Percentiles rank a stretch among this genome's conserved stretches.
phyloP scores from a whole-genome alignment of 495 filamentous ascomycete genomes.

The Friedmanniomyces endolithicus region DNA sequence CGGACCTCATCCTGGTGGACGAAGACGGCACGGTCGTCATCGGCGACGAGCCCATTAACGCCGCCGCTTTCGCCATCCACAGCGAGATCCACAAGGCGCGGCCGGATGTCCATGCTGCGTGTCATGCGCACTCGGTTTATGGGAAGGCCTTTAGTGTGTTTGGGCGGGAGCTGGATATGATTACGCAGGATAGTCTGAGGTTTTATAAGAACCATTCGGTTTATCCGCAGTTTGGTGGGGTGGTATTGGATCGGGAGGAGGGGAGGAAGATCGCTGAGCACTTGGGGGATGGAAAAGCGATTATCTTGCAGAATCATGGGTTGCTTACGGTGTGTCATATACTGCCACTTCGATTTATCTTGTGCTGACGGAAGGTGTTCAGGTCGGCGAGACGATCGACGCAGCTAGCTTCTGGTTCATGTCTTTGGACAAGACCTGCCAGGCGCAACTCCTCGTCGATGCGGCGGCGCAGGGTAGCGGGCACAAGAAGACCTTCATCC shows the following conservation, averaged over 20 bases:
- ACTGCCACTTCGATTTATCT: no score
- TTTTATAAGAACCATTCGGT: slow-evolving; percentile 46
- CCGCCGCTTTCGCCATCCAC: slow-evolving; percentile 60
- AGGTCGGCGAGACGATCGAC: slow-evolving; percentile 49
- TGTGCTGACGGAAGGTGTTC: background rate
- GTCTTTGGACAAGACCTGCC: slow-evolving; percentile 50
- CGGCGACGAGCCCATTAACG: slow-evolving; percentile 46
- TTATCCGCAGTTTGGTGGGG: slow-evolving; percentile 41
- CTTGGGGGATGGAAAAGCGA: slow-evolving; percentile 50
- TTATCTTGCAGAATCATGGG: slow-evolving; percentile 58
- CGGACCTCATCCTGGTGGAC: slow-evolving; percentile 45
- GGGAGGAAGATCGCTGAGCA: slow-evolving; percentile 46
- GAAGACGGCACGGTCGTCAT: slow-evolving; percentile 38
- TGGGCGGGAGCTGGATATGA: slow-evolving; percentile 44
- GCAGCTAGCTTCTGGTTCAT: slow-evolving; percentile 58
- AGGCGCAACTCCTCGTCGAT: slow-evolving; percentile 53
- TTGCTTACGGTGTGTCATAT: slow-evolving; percentile 40
- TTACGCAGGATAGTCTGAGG: slow-evolving; percentile 57
- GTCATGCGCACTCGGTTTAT: slow-evolving; percentile 42
- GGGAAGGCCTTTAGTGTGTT: slow-evolving; percentile 44
- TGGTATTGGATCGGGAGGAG: slow-evolving; percentile 52
- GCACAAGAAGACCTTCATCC: slow-evolving; percentile 44
- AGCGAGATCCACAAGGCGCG: slow-evolving; percentile 43
- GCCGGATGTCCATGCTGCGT: slow-evolving; percentile 41
- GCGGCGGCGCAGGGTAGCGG: slow-evolving; percentile 43